Evolutionary conservation across 2,329 filamentous ascomycete species (phyloP).

Genomic region (Calcarisporium arbuscula): DNA sequence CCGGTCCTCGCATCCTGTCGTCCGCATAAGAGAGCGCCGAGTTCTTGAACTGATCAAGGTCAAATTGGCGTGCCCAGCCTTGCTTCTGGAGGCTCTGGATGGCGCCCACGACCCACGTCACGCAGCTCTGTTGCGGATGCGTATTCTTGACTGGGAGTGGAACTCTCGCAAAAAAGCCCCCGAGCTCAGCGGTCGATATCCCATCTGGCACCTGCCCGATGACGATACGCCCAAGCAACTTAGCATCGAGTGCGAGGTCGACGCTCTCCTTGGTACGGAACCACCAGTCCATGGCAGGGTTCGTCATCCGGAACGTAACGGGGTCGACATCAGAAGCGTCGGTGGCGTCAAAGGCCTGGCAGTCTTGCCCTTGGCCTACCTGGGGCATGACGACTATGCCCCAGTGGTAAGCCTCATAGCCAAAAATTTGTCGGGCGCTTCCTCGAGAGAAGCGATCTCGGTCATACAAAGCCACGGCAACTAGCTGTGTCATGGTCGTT

Average conservation of each 20-base stretch:
- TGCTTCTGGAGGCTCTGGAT: slow-evolving; percentile 17
- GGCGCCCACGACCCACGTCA: slow-evolving; percentile 23
- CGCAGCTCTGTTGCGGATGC: slow-evolving; percentile 27
- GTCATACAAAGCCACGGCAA: slow-evolving; percentile 20
- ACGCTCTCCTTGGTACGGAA: slow-evolving; percentile 13
- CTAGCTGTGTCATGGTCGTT: slow-evolving; percentile 10
- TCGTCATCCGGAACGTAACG: slow-evolving; percentile 22
- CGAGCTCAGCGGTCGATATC: slow-evolving; percentile 13
- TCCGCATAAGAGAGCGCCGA: slow-evolving; percentile 22
- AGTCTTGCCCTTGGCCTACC: slow-evolving; percentile 9
- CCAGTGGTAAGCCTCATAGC: slow-evolving; percentile 26
- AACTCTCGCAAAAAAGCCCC: slow-evolving; percentile 15
- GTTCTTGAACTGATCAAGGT: slow-evolving; percentile 20
- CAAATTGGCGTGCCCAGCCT: slow-evolving; percentile 18
- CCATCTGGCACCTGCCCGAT: slow-evolving; percentile 17
- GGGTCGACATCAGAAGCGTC: slow-evolving; percentile 23
- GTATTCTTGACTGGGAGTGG: slow-evolving; percentile 23
- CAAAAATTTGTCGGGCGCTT: slow-evolving; percentile 15
- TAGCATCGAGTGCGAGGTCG: slow-evolving; percentile 12
- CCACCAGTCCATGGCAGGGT: slow-evolving; percentile 27
- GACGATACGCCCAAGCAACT: slow-evolving; percentile 21
- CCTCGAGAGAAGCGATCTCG: slow-evolving; percentile 21
- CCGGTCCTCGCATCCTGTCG: slow-evolving; percentile 15
- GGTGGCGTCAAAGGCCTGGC: slow-evolving; percentile 21
- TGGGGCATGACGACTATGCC: slow-evolving; percentile 19